A percentile compares a stretch with the other conserved stretches of the same genome.
Conservation (phyloP, 805 yeast genomes). For the Ogataea kodamae region DNA sequence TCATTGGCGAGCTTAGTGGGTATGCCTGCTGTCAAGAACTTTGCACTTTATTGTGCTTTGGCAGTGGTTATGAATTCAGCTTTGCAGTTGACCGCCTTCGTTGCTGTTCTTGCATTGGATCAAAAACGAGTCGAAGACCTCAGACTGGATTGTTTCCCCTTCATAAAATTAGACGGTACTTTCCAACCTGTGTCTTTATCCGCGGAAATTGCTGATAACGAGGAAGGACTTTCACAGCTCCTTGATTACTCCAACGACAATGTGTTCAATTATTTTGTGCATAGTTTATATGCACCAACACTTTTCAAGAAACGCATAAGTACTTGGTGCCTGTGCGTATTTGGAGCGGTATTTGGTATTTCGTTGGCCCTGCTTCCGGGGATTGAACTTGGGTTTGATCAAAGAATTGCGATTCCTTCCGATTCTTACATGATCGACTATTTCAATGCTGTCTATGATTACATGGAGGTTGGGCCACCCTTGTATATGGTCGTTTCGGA, state of each 20-base stretch:
- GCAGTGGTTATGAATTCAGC: conserved; percentile 75
- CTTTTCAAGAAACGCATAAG: conserved; percentile 47
- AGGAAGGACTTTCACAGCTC: conserved; percentile 24
- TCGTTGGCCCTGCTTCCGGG: conserved; percentile 68
- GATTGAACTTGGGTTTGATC: conserved; percentile 80
- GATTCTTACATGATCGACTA: conserved; percentile 80
- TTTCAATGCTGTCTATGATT: conserved; percentile 69
- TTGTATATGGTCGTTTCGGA: conserved; percentile 77
- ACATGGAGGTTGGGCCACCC: conserved; percentile 88
- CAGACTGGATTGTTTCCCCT: conserved; percentile 61
- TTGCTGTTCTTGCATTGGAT: conserved; percentile 67
- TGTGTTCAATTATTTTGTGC: conserved; percentile 40
- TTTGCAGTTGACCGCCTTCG: conserved; percentile 78
- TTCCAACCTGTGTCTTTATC: conserved; percentile 12
- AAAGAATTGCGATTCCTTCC: conserved; percentile 79
- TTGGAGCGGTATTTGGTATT: conserved; percentile 60
- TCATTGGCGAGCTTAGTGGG: conserved; percentile 72
- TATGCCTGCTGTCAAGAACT: conserved; percentile 96
- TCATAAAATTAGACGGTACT: conserved; percentile 34
- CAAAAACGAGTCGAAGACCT: conserved; percentile 56
- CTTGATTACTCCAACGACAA: conserved; percentile 23
- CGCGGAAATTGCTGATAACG: conserved; percentile 11
- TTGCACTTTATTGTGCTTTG: conserved; percentile 86
- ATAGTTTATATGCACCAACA: conserved; percentile 54
- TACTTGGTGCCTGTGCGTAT: conserved; percentile 48